Evolutionary conservation across 208 protist genomes (phyloP), one percentile per base, ranked within the genome.

Genomic region (Leishmania turanica): DNA sequence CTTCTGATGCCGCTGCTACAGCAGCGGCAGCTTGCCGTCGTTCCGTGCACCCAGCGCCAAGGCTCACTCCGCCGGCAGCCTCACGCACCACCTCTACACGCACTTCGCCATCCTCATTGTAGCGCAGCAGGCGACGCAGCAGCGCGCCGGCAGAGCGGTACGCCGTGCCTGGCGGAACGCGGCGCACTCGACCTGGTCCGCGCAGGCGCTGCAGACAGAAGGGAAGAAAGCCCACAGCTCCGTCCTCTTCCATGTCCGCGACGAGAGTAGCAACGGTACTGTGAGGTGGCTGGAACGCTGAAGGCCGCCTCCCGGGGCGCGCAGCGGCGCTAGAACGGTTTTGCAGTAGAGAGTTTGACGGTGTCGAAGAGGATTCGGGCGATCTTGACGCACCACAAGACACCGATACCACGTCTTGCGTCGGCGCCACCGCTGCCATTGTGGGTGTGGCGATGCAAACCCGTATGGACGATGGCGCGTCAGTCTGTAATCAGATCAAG

Each of bases 131-230:
- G 11, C 81, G 84, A 11, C 77, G 72, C 58, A 90, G 84, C 70
- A 89, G 68, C 34, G 89, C 78, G 15, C 91, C 91, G 58, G 85
- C 90, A 9, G 89, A 84, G 60, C 58, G 86, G 81, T 92, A 92
- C 11, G 83, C 80, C 34, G 87, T 87, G 5, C 87, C 87, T 27
- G 86, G 84, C 37, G 86, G 89, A 34, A 80, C 77, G n/a, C 91
- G 85, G 6, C 86, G 82, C 11, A 87, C 91, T 1, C 79, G 71
- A 34, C 91, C 91, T 1, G 91, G 91, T 27, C 91, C 91, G 49
- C 82, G 82, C 81, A 79, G 70, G 27, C 74, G 83, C 31, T 53
- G 78, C 69, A 84, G 72, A 54, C 82, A 89, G 13, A 76, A 66
- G 3, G 79, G 79, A 49, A 81, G 74, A 47, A 15, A 45, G 51